These are phyloP conservation scores for Dalechampia spathulata DNA, from an alignment of 441 rosid species.

Conservation along the genomic window DNA sequence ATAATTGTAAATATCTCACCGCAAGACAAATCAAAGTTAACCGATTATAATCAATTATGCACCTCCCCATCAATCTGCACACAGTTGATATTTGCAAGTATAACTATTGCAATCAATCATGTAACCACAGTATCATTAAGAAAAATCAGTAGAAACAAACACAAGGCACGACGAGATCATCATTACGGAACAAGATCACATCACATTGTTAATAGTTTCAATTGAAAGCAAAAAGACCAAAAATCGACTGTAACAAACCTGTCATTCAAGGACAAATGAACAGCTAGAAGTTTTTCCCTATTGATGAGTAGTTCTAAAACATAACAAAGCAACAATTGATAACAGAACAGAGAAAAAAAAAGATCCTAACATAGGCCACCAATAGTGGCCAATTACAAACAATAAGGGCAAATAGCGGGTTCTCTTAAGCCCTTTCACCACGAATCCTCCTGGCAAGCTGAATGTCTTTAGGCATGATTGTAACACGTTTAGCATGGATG, in stretches of 20 bases:
- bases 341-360: not conserved
- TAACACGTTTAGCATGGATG: constrained; percentile 73
- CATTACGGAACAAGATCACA: not conserved
- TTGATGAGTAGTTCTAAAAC: not conserved
- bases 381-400: not conserved
- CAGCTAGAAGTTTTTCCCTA: not conserved
- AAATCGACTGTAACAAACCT: constrained; percentile 2
- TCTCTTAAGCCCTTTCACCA: constrained; percentile 56
- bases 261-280: not conserved
- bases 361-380: not conserved
- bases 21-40: too few species aligned
- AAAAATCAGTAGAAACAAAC: not conserved
- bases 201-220: not conserved
- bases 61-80: too few species aligned
- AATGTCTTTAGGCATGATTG: constrained; percentile 68
- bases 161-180: not conserved
- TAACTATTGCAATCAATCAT: too few species aligned
- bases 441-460: constrained; percentile 66
- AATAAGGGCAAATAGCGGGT: constrained; percentile 21
- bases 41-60: too few species aligned
- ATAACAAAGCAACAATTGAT: not conserved
- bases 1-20: too few species aligned
- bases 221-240: not conserved
- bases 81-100: too few species aligned
- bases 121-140: too few species aligned